Evolutionary conservation across 371 early-diverging fungal species (phyloP), one percentile per base, ranked within the genome.

Genomic region (Chytridiales sp.): DNA sequence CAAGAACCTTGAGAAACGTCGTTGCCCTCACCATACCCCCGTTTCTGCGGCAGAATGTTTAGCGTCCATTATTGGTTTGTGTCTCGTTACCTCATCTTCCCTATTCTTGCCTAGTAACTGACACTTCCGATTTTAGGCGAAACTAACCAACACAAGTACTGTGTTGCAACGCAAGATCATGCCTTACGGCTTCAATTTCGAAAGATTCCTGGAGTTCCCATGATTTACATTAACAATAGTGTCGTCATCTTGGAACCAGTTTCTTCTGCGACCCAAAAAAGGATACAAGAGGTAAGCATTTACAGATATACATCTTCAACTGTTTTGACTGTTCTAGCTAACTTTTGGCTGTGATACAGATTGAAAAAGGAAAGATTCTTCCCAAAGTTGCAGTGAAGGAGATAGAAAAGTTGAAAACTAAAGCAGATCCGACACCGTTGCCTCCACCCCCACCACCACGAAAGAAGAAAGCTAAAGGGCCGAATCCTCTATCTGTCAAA

Each of bases 401-500:
- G 70, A 68, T 66, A 36, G 75, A 67, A 3, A 65, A 67, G 21
- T 66, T 66, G 26, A 46, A 73, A 64, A 47, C 47, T 49, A 57
- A 74, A 66, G 62, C 62, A 54, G 64, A 57, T 54, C 47, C 67
- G 58, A 66, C 67, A 50, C 24, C 65, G 56, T 70, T 54, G 66
- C 38, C 73, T 50, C 64, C 79, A 75, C 57, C 80, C 58, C 54
- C 30, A 9, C 42, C 60, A 15, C 56, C 31, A 34, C 55, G 52
- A 4, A 76, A 73, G 67, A 82, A 77, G 70, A 82, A 77, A 52
- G 74, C 84, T 29, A 92, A 91, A 74, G 87, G 80, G 27, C 90
- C 92, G 4, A 94, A 94, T 65, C 93, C 94, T 36, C 73, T 94
- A 27, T 87, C 89, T 19, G 72, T 87, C 59, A 92, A 92, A 72